Base-by-base conservation (phyloP, 495 filamentous ascomycete genomes). In the Sporormia fimetaria region DNA sequence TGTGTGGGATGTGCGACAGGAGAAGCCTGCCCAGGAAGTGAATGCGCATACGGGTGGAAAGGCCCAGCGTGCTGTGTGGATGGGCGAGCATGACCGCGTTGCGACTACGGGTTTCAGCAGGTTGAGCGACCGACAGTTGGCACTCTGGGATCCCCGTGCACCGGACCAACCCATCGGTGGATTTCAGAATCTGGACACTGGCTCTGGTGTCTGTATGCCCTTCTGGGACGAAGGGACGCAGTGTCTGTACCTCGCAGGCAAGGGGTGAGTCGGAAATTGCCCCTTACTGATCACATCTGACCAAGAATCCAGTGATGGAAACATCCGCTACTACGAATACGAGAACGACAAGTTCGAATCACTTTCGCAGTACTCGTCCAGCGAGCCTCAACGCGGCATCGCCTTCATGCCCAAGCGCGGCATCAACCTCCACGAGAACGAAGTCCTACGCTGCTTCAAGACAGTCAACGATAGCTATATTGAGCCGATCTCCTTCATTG, bases 201-300 rank as follows among this genome's bases (percentile, higher is more conserved):
- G 94, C 48, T 95, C 88, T 12, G 92, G 92, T 54, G 86, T 98
- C 31, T 93, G 84, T 69, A 96, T 98, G 85, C 90, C 90, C 4
- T 98, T 98, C 75, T 98, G 90, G 90, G 90, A 98, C 59, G 92
- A 96, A 35, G 81, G 85, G 24, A 93, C 83, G 6, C 83, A 84
- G 60, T 87, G 83, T 47, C 66, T 98, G 52, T 98, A 94, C 61
- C 67, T 96, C 44, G 90, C 92, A 40, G 90, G 90, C 47, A 93
- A 94, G 68, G 90, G 88, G 85, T 93, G 63, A 66, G 81, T 69
- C 8, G 27, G 17, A 9, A 23, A 1, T 26, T 33, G 6, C 6
- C 7, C 2, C 17, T 11, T 33, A 25, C 17, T 37, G 11, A 18
- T 4, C 37, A 25, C 3, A 17, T 32, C 27, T 32, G 31, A 55